Evolutionary conservation across 306 rosid species (phyloP), one percentile per base, ranked within the genome.

Genomic region (Castanospermum australe): DNA sequence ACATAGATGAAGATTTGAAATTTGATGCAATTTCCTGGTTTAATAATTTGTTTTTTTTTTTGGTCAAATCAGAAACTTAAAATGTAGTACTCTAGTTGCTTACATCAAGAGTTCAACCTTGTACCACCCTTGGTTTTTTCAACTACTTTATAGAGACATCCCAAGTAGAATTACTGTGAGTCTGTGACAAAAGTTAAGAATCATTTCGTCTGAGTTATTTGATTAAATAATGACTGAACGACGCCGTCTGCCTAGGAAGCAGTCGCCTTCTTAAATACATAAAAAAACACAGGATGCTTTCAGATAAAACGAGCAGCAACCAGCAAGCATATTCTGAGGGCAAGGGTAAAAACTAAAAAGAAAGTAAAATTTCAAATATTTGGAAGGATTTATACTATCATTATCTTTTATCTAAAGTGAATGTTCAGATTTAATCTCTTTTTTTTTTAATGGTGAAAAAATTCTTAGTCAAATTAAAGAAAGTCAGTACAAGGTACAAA

Each of bases 261-360:
- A 44, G 71, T 71, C 66, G 24, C 50, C 17, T 32, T 33, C 41
- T 70, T 51, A 33, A 7, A 21, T 62, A 77, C 36, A 17, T 6
- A 41, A 44, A n/a, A n/a, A 22, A 41, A 25, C 15, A 22, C 4
- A 65, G 65, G 71, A 83, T 83, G 66, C 83, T 72, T 73, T 78
- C 25, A 35, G 32, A 65, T 73, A 22, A 83, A 39, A 55, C 75
- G 2, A 54, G 62, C 74, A 36, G 50, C 50, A 64, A 54, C 54
- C 74, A 36, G 50, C 50, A 64, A 73, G 32, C 35, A 62, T 36
- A 65, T 32, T 72, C 17, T 20, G 8, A 41, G 36, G 48, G 71
- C 21, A 67, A 10, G 25, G 20, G 8, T 7, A 8, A 42, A 75
- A 17, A n/a, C n/a, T n/a, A n/a, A n/a, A 51, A 15, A 2, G 10